Evolutionary conservation across 1,139 yeast species (phyloP), one percentile per base, ranked within the genome.

Genomic region (Hanseniaspora sp.): DNA sequence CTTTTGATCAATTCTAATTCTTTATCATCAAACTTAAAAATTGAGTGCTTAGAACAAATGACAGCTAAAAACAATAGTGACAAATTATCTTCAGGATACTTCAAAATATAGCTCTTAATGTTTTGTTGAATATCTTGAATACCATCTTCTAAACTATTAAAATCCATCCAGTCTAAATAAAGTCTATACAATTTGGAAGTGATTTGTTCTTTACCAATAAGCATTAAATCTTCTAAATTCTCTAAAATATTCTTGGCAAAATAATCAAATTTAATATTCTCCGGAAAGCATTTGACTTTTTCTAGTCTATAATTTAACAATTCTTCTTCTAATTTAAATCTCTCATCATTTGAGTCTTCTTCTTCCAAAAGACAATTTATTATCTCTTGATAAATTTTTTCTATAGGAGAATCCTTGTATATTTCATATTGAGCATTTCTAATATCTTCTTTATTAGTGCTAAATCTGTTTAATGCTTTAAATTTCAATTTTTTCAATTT

Each of bases 111-210:
- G 40, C 70, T 72, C 5, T 71, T 60, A 1, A 87, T 61, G 4
- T 28, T 23, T 12, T 45, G 46, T 17, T 45, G 46, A 8, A 72
- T 63, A 3, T 69, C 72, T 33, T 74, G 64, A 51, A 82, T 82
- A 52, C 86, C 64, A 2, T 76, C 75, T 30, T 68, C 64, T 13
- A 87, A 65, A 9, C 73, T 69, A 3, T 64, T 66, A 8, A 74
- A 75, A 64, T 92, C 96, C 38, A 69, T 60, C 83, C 92, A 84
- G 61, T 92, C 95, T 60, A 88, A 78, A 61, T 79, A 80, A 13
- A 83, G 64, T 51, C 76, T 74, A 95, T 96, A 92, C 1, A 92
- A 87, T 42, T 77, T 70, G 33, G 76, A 70, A 30, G 82, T 79
- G 12, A 51, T 45, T 15, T 51, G 31, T 0, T 75, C 74, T 15